Evolutionary conservation across 768 basidiomycete species (phyloP).

Genomic region (Filobasidium floriforme): DNA sequence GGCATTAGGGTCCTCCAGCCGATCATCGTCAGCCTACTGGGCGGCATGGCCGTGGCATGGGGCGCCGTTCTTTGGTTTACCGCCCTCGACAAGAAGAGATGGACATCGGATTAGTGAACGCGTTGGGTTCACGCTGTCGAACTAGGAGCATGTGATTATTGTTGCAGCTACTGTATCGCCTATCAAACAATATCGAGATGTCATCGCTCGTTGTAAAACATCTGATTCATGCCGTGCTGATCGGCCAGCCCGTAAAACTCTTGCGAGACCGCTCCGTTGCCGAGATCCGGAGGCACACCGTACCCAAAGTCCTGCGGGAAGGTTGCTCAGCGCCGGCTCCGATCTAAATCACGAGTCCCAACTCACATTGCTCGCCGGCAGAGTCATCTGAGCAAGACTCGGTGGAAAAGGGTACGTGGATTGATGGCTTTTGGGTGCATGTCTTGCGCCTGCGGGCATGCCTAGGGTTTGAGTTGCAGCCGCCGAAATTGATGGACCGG

Average conservation of each 20-base stretch:
- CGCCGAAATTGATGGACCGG: not conserved
- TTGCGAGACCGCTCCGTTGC: not conserved
- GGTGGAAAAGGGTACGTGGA: constrained; percentile 1
- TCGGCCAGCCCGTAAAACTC: constrained; percentile 1
- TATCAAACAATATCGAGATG: too few relatives aligned
- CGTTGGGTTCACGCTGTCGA: too few relatives aligned
- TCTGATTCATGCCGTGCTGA: constrained; percentile 5
- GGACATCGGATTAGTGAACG: too few relatives aligned
- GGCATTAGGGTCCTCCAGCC: constrained; percentile 19
- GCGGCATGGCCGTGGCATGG: constrained; percentile 11
- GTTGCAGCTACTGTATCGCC: too few relatives aligned
- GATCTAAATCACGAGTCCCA: not conserved
- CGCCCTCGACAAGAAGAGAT: not conserved
- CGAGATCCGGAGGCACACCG: not conserved
- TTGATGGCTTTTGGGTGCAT: not conserved
- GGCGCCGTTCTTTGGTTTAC: constrained; percentile 8
- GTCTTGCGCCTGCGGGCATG: not conserved
- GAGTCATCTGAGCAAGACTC: not conserved
- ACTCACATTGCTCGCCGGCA: constrained; percentile 6
- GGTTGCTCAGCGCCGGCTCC: not conserved
- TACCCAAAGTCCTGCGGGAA: constrained; percentile 2
- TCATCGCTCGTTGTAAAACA: constrained; percentile 9
- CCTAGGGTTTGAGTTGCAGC: too few relatives aligned
- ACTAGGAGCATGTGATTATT: too few relatives aligned
- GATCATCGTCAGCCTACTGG: constrained; percentile 10